Evolutionary conservation across 2,329 filamentous ascomycete genomes (phyloP), one percentile per base, ranked within the genome.

Genomic region (Pseudogymnoascus sp.): DNA sequence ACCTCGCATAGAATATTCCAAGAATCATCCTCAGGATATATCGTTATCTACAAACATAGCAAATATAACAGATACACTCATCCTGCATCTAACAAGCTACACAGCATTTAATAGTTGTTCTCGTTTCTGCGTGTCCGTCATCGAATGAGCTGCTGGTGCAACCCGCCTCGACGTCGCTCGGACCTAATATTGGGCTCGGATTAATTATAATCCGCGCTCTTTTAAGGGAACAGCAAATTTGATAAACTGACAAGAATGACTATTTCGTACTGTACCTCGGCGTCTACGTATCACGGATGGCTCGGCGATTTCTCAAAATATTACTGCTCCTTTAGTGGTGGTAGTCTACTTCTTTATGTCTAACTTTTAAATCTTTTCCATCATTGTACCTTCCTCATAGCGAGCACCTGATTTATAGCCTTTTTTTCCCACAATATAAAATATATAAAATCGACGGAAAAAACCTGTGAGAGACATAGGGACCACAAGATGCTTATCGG

Each of bases 1-100:
- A 89, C 55, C 85, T 79, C 58, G 86, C 85, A 72, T 87, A 88
- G 69, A 88, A 88, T 63, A 89, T 88, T 67, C 83, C 85, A 71
- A 86, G 83, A 61, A 89, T 88, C 83, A 87, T 87, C 69, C 68
- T 48, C 42, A 48, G 12, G 25, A 29, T 13, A 48, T 48, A 48
- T 31, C 25, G 42, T 9, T 48, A 48, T 48, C 42, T 48, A 48
- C 42, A 48, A 48, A 48, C 42, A 29, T 48, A 48, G 13, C 42
- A 48, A 48, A 48, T 48, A 48, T 48, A 48, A 48, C 42, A 48
- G 12, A 15, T 29, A 29, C 42, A 31, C 42, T 48, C 42, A 48
- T 48, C 25, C 42, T 48, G 42, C 13, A 29, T 48, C 42, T 5
- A 48, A 48, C 42, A 29, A 29, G 13, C 42, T 48, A 48, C n/a